phyloP scores from a whole-genome alignment of 163 green algal species.

The Prototheca stagnorum region DNA sequence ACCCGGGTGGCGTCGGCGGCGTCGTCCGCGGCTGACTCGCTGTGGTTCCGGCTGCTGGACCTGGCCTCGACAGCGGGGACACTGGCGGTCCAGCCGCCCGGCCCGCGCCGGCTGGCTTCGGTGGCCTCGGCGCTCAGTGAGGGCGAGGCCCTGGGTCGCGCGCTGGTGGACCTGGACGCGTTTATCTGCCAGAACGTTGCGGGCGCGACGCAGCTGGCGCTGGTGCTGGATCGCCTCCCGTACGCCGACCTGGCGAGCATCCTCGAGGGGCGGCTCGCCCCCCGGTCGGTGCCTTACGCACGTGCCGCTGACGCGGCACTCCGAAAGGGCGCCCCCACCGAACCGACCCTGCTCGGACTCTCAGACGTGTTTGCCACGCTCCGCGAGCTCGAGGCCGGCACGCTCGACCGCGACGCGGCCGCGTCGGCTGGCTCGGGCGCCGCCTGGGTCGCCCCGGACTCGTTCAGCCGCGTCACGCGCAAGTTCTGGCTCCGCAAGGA shows the following conservation, averaged over 20 bases:
- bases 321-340: too few relatives aligned
- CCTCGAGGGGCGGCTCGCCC: too few relatives aligned
- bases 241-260: neutral
- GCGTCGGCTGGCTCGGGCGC: neutral
- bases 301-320: too few relatives aligned
- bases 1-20: too few relatives aligned
- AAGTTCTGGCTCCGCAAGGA: conserved; percentile 48
- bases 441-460: conserved; percentile 24
- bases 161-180: conserved; percentile 13
- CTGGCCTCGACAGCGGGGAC: neutral
- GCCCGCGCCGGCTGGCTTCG: too few relatives aligned
- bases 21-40: conserved; percentile 6
- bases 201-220: conserved; percentile 12
- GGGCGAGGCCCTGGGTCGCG: neutral
- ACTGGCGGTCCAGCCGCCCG: neutral
- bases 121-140: neutral
- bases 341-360: conserved; percentile 23
- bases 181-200: conserved; percentile 25
- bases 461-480: conserved; percentile 33
- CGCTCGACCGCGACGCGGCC: conserved; percentile 5
- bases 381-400: conserved; percentile 4
- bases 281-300: too few relatives aligned
- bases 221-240: conserved; percentile 2
- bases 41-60: conserved; percentile 19
- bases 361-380: conserved; percentile 25